Percentiles rank a stretch among this genome's conserved stretches.
These are phyloP conservation scores for Pseudohalonectria lignicola DNA, from an alignment of 2,329 filamentous ascomycete genomes.

Conservation along the genomic window DNA sequence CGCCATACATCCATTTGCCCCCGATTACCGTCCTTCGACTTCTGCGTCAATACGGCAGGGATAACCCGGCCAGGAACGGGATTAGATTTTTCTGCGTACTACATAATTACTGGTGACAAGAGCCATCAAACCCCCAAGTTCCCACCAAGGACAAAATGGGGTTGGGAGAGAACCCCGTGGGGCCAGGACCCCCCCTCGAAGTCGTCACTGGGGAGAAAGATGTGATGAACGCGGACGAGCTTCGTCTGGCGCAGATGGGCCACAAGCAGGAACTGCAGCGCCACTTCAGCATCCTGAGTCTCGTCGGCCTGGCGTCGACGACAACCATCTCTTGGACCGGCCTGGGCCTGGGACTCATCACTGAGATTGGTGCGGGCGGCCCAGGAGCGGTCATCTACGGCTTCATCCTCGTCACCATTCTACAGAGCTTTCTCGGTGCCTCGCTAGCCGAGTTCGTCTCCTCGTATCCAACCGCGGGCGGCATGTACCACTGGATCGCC, in stretches of 20 bases:
- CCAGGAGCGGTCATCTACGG: conserved; percentile 38
- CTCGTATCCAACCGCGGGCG: conserved; percentile 34
- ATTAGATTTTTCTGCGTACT: no score
- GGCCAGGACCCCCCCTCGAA: no score
- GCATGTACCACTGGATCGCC: conserved; percentile 41
- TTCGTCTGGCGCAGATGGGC: conserved; percentile 2
- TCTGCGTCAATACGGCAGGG: no score
- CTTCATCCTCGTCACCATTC: conserved; percentile 33
- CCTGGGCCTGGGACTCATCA: conserved; percentile 30
- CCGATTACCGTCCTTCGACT: no score
- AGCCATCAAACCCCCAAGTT: no score
- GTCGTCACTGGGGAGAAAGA: neutral
- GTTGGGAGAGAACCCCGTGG: no score
- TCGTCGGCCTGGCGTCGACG: conserved; percentile 35
- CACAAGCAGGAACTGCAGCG: conserved; percentile 36
- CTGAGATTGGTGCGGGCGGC: conserved; percentile 34
- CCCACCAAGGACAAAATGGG: no score
- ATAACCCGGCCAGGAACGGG: no score
- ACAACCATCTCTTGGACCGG: conserved; percentile 40
- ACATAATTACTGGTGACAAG: no score
- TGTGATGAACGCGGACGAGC: conserved; percentile 1
- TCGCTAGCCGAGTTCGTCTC: conserved; percentile 36
- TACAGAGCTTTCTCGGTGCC: conserved; percentile 32
- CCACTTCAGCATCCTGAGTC: conserved; percentile 33
- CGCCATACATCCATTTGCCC: no score